Conservation (phyloP, 2,329 filamentous ascomycete genomes). For the Biscogniauxia sp. region DNA sequence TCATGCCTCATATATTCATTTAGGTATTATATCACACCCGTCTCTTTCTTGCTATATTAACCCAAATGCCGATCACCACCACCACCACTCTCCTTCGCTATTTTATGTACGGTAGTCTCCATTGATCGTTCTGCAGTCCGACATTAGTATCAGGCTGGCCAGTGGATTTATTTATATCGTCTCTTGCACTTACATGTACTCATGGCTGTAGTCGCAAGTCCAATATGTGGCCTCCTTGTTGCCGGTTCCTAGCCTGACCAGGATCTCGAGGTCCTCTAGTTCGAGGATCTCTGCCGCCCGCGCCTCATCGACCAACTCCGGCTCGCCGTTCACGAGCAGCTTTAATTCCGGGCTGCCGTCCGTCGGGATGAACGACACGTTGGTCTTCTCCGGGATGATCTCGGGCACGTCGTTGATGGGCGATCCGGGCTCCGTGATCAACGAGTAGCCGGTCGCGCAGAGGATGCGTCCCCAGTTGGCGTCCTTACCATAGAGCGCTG, state of each 20-base stretch:
- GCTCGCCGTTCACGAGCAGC: constrained; percentile 75
- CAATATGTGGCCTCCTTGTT: constrained; percentile 70
- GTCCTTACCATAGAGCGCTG: constrained; percentile 92
- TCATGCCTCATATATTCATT: neutral
- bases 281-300: constrained; percentile 76
- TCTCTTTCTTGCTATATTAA: neutral
- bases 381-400: constrained; percentile 66
- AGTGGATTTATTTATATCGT: neutral
- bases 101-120: constrained; percentile 23
- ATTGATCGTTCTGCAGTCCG: constrained; percentile 15
- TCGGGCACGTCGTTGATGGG: constrained; percentile 59
- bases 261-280: constrained; percentile 75
- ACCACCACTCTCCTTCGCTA: neutral
- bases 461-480: constrained; percentile 98
- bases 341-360: constrained; percentile 77
- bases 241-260: constrained; percentile 69
- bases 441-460: constrained; percentile 84
- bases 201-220: constrained; percentile 85
- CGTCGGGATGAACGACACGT: constrained; percentile 73
- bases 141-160: neutral
- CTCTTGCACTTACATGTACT: constrained; percentile 54
- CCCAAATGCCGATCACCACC: neutral
- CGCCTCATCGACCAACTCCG: constrained; percentile 73
- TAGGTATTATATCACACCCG: neutral
- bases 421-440: constrained; percentile 58